Evolutionary conservation across 441 rosid genomes (phyloP).

Genomic region (Biscutella laevigata): DNA sequence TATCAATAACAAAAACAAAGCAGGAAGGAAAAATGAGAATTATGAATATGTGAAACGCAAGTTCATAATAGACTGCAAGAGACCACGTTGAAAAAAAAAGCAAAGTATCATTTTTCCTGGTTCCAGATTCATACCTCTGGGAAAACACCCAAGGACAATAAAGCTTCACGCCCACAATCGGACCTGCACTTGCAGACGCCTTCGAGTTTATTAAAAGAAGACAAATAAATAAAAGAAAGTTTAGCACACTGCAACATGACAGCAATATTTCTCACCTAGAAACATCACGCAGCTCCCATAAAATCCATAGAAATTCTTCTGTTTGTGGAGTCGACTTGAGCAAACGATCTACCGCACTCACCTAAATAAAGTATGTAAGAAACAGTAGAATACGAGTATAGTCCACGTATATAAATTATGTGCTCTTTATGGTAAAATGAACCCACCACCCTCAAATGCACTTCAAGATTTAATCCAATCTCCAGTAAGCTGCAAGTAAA

Average conservation of each 20-base stretch:
- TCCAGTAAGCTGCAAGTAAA: conserved; percentile 75
- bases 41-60: not conserved
- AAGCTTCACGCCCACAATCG: conserved; percentile 91
- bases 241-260: conserved; percentile 17
- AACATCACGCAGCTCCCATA: conserved; percentile 93
- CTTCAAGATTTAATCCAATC: conserved; percentile 81
- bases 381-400: not conserved
- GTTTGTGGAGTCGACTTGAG: conserved; percentile 61
- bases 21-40: not conserved
- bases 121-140: conserved; percentile 64
- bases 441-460: conserved; percentile 94
- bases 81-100: not conserved
- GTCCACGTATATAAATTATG: conserved; percentile 5
- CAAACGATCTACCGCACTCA: conserved; percentile 78
- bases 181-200: conserved; percentile 53
- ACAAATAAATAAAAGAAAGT: not conserved
- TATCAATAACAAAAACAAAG: conserved; percentile 9
- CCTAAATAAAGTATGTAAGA: conserved; percentile 37
- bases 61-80: not conserved
- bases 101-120: not conserved
- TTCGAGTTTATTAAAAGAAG: conserved; percentile 19
- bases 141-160: conserved; percentile 63
- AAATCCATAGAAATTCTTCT: conserved; percentile 94
- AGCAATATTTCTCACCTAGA: conserved; percentile 50
- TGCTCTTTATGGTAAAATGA: conserved; percentile 19